These are phyloP conservation scores for Obelidium mucronatum DNA, from an alignment of 192 early-diverging fungal genomes.

Conservation along the genomic window DNA sequence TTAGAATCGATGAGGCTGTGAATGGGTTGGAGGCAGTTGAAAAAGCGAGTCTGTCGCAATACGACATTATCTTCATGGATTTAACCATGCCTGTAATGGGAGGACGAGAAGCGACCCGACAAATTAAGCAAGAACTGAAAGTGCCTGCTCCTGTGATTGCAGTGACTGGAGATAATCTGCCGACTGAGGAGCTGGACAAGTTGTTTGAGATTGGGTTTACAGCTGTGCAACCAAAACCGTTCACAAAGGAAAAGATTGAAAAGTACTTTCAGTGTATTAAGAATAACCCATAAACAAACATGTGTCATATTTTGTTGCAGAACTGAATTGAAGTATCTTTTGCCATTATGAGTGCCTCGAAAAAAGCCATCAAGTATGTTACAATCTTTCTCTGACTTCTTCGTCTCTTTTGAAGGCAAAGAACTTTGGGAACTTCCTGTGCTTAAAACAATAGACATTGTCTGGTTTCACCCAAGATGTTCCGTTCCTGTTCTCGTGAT, in stretches of 20 bases:
- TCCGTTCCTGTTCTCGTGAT: too few relatives aligned
- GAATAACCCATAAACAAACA: too few relatives aligned
- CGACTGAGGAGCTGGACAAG: not conserved
- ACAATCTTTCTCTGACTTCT: too few relatives aligned
- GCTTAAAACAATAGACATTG: too few relatives aligned
- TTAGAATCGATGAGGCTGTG: not conserved
- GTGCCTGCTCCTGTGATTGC: constrained; percentile 15
- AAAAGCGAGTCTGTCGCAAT: not conserved
- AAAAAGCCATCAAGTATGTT: too few relatives aligned
- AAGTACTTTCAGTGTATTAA: too few relatives aligned
- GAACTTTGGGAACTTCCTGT: too few relatives aligned
- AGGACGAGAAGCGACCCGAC: constrained; percentile 10
- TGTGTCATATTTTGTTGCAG: too few relatives aligned
- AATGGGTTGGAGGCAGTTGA: constrained; percentile 14
- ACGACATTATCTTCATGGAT: constrained; percentile 29
- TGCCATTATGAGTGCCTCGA: too few relatives aligned
- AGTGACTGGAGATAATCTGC: constrained; percentile 18
- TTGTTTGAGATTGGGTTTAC: constrained; percentile 16
- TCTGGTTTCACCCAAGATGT: too few relatives aligned
- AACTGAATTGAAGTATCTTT: too few relatives aligned
- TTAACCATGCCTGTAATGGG: constrained; percentile 32
- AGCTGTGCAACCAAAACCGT: constrained; percentile 22
- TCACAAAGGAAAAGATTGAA: constrained; percentile 22
- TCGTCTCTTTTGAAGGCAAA: too few relatives aligned
- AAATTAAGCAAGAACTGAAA: not conserved